Evolutionary conservation across 768 basidiomycete species (phyloP).

Genomic region (Pholiota microspora): DNA sequence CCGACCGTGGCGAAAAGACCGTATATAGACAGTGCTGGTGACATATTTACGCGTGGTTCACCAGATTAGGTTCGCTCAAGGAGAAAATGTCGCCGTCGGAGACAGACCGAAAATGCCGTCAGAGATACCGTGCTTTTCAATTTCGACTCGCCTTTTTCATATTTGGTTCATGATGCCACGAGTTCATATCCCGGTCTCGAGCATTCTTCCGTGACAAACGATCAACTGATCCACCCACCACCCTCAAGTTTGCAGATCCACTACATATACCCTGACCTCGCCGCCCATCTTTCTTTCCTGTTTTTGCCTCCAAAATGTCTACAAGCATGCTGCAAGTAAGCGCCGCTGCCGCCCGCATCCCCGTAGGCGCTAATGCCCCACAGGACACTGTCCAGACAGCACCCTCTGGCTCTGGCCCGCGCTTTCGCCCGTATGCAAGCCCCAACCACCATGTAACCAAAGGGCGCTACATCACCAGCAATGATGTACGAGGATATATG

Average conservation of each 20-base stretch:
- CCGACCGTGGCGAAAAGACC: conserved; percentile 38
- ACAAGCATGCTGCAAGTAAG: conserved; percentile 44
- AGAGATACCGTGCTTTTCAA: conserved; percentile 22
- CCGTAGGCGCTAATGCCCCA: conserved; percentile 7
- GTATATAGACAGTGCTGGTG: conserved; percentile 33
- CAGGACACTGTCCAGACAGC: conserved; percentile 43
- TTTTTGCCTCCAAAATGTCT: conserved; percentile 36
- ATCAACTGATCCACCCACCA: conserved; percentile 30
- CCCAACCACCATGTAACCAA: conserved; percentile 80
- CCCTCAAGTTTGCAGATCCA: conserved; percentile 22
- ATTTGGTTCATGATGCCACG: conserved; percentile 23
- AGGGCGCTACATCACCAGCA: conserved; percentile 86
- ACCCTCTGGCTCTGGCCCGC: conserved; percentile 37
- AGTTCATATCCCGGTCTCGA: conserved; percentile 25
- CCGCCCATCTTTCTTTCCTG: conserved; percentile 19
- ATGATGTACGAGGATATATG: conserved; percentile 89
- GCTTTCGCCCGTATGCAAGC: conserved; percentile 70
- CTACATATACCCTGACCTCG: conserved; percentile 24
- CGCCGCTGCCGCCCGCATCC: conserved; percentile 7
- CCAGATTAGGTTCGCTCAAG: conserved; percentile 33
- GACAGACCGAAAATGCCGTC: conserved; percentile 34
- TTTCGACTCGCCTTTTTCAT: conserved; percentile 15
- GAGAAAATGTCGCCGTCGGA: conserved; percentile 32
- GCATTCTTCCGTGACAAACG: conserved; percentile 27
- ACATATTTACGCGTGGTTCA: conserved; percentile 45